Base-by-base conservation (phyloP, 805 yeast species). In the Kregervanrija fluxuum region DNA sequence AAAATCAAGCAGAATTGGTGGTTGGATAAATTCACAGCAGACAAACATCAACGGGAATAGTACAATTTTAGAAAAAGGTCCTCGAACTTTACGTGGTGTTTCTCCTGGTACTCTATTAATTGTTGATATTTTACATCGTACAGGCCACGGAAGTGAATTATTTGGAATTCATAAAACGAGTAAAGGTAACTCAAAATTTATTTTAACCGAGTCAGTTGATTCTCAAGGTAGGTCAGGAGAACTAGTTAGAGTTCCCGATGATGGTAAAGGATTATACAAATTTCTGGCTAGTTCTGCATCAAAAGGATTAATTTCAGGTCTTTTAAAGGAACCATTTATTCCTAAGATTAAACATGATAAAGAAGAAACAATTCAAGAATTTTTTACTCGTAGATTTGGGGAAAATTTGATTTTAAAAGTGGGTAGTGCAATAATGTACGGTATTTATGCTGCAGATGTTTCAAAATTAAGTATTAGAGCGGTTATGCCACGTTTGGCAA, bases 401-500 rank as follows among this genome's bases (percentile, higher is more conserved):
- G 67, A 69, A 8, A 67, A 69, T 8, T 15, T 65, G n/a, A 67
- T 74, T 3, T 66, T 65, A 46, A 80, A 85, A 41, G 64, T 91
- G 11, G 64, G 85, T 15, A 85, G 95, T 62, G 98, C 96, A 0
- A 65, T 89, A 4, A 69, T 84, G 59, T 88, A 89, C 56, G 99
- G 99, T 0, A 80, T 93, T 1, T 91, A 89, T 61, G 96, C 95
- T 1, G 93, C 87, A n/a, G 95, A 90, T 61, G 71, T 79, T 2
- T 55, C 70, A 5, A 67, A 75, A 45, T 62, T 91, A 40, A 85
- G 95, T 66, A 79, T 83, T 0, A 65, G 74, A 15, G 70, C 84
- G 4, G 70, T 86, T 0, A 58, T 86, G 49, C 79, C 81, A 3
- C 54, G 62, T 9, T 54, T 87, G 52, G 77, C 71, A 39, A 66